Evolutionary conservation across 352 stramenopile genomes (phyloP).

Genomic region (Phytopythium vexans): DNA sequence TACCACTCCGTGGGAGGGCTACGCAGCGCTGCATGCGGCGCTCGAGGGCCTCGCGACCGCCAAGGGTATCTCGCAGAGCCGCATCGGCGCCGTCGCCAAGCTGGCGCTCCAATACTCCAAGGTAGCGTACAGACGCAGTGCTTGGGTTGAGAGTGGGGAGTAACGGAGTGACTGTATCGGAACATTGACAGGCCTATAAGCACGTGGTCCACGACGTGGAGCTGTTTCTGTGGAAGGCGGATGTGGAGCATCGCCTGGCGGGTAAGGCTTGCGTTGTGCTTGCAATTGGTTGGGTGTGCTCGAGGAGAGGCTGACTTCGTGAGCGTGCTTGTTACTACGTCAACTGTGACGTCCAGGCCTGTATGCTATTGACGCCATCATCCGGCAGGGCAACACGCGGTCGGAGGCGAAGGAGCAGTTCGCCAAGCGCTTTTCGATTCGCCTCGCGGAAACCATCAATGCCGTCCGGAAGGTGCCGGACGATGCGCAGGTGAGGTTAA

Average conservation of each 20-base stretch:
- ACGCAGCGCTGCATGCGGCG: constrained; percentile 61
- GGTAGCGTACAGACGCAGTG: constrained; percentile 20
- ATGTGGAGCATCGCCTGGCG: constrained; percentile 77
- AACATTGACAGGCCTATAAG: constrained; percentile 69
- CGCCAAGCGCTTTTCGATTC: constrained; percentile 74
- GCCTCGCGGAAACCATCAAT: constrained; percentile 66
- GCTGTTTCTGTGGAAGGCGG: constrained; percentile 79
- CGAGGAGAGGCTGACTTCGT: too few relatives aligned
- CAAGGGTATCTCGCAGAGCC: constrained; percentile 80
- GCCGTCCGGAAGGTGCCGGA: constrained; percentile 68
- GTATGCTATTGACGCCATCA: constrained; percentile 83
- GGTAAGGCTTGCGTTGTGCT: constrained; percentile 21
- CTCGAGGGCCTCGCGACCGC: constrained; percentile 62
- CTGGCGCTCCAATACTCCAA: constrained; percentile 71
- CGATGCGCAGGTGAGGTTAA: constrained; percentile 41
- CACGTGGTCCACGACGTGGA: constrained; percentile 85
- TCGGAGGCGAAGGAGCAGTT: constrained; percentile 61
- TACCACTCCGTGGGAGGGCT: constrained; percentile 52
- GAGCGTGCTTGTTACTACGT: constrained; percentile 1
- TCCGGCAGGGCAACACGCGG: constrained; percentile 45
- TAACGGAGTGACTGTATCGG: not conserved
- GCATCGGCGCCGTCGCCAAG: constrained; percentile 66
- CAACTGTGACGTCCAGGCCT: constrained; percentile 34
- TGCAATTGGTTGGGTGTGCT: constrained; percentile 5
- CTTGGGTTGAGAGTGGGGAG: not conserved